Evolutionary conservation across 768 basidiomycete genomes (phyloP).

Genomic region (Clitopilus passeckerianus): DNA sequence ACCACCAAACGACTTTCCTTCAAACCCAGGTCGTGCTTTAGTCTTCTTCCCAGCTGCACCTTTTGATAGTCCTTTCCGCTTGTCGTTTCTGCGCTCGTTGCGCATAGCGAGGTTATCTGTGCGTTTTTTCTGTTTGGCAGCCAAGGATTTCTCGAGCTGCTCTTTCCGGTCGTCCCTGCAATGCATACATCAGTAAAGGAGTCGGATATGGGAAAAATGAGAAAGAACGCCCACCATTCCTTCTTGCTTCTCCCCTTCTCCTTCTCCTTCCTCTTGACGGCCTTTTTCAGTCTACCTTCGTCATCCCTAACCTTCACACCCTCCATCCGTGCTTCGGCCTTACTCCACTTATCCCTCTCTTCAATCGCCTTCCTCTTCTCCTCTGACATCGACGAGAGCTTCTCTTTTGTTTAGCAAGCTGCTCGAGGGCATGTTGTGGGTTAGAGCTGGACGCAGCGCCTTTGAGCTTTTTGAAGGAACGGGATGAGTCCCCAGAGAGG

Average conservation of each 20-base stretch:
- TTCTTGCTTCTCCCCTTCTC: slow-evolving; percentile 81
- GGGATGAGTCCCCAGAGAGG: slow-evolving; percentile 48
- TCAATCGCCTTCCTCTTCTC: slow-evolving; percentile 79
- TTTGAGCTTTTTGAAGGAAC: slow-evolving; percentile 39
- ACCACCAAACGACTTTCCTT: slow-evolving; percentile 71
- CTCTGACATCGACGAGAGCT: slow-evolving; percentile 70
- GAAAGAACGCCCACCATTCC: slow-evolving; percentile 54
- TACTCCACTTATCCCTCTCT: slow-evolving; percentile 86
- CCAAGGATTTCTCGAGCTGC: slow-evolving; percentile 66
- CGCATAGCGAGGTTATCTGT: slow-evolving; percentile 86
- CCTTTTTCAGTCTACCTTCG: slow-evolving; percentile 82
- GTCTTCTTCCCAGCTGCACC: slow-evolving; percentile 24
- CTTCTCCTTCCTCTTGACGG: slow-evolving; percentile 89
- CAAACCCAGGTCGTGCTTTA: slow-evolving; percentile 80
- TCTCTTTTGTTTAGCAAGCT: slow-evolving; percentile 72
- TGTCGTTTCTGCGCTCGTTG: slow-evolving; percentile 72
- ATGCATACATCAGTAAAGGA: not conserved
- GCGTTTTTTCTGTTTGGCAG: slow-evolving; percentile 86
- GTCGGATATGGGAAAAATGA: not conserved
- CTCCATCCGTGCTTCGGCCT: slow-evolving; percentile 81
- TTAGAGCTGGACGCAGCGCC: slow-evolving; percentile 63
- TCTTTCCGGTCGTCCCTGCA: slow-evolving; percentile 85
- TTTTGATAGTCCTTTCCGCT: slow-evolving; percentile 40
- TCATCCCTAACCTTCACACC: slow-evolving; percentile 93
- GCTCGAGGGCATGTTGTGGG: slow-evolving; percentile 80